These are phyloP conservation scores for Spongospora subterranea DNA, from an alignment of 208 protist genomes.

Conservation along the genomic window DNA sequence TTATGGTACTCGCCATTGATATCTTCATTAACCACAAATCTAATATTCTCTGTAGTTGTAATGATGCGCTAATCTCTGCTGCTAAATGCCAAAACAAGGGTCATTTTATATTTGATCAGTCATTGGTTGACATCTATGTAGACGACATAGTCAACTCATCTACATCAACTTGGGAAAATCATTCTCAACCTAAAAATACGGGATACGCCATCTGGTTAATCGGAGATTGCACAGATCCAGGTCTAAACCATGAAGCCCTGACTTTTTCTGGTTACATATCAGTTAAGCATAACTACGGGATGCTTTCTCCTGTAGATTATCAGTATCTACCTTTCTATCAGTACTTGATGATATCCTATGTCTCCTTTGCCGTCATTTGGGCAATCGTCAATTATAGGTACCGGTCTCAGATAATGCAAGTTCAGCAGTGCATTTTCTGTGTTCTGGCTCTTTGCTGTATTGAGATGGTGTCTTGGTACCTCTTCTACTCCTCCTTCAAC, in stretches of 20 bases:
- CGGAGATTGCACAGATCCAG: too few species aligned
- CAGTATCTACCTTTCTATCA: constrained; percentile 19
- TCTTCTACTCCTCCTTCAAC: constrained; percentile 43
- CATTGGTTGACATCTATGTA: background rate
- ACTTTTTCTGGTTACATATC: background rate
- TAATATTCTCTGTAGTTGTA: background rate
- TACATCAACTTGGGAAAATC: too few species aligned
- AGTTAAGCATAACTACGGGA: background rate
- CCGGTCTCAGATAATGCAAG: constrained; percentile 26
- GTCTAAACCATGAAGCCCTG: background rate
- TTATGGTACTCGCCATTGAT: background rate
- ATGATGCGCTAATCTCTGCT: background rate
- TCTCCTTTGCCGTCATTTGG: background rate
- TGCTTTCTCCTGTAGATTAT: constrained; percentile 29
- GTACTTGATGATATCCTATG: background rate
- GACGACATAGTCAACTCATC: background rate
- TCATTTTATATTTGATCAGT: background rate
- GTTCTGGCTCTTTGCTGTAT: constrained; percentile 48
- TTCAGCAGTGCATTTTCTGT: constrained; percentile 8
- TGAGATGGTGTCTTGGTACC: constrained; percentile 23
- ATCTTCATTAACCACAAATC: background rate
- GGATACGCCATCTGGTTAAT: too few species aligned
- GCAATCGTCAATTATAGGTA: background rate
- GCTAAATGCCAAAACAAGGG: background rate
- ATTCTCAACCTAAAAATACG: too few species aligned